Evolutionary conservation across 2,329 filamentous ascomycete species (phyloP).

Genomic region (Colletotrichum cereale): DNA sequence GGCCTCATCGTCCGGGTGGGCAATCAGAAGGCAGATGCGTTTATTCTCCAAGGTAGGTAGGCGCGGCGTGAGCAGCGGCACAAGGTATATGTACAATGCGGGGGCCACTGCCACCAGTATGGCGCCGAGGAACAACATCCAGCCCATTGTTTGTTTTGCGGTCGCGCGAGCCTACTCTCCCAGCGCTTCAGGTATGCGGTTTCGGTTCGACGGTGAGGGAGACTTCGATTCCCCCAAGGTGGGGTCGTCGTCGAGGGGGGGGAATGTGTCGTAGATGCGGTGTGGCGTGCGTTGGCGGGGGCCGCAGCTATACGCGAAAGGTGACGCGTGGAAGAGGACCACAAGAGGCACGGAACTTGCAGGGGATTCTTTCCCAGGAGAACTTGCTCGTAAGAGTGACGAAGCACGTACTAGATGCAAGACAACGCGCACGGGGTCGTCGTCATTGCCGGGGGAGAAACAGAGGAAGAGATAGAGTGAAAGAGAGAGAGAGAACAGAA

Average conservation of each 20-base stretch:
- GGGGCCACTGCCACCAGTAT: constrained; percentile 56
- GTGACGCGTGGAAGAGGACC: background rate
- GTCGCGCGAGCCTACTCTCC: background rate
- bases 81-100: constrained; percentile 66
- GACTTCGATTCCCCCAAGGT: constrained; percentile 1
- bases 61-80: constrained; percentile 58
- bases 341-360: background rate
- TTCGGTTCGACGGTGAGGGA: constrained; percentile 14
- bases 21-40: constrained; percentile 91
- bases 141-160: constrained; percentile 42
- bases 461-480: background rate
- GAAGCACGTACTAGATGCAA: constrained; percentile 5
- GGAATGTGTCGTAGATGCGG: constrained; percentile 19
- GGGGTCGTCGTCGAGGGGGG: constrained; percentile 23
- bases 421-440: background rate
- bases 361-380: background rate
- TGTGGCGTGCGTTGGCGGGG: constrained; percentile 23
- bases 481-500: constrained; percentile 20
- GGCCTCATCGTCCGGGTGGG: constrained; percentile 97
- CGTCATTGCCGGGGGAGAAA: constrained; percentile 17
- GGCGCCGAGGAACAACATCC: constrained; percentile 40
- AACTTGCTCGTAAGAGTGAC: background rate
- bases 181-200: constrained; percentile 6
- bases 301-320: constrained; percentile 4
- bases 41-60: constrained; percentile 82